Conservation (phyloP, 371 early-diverging fungal genomes). For the Mucor ambiguus region DNA sequence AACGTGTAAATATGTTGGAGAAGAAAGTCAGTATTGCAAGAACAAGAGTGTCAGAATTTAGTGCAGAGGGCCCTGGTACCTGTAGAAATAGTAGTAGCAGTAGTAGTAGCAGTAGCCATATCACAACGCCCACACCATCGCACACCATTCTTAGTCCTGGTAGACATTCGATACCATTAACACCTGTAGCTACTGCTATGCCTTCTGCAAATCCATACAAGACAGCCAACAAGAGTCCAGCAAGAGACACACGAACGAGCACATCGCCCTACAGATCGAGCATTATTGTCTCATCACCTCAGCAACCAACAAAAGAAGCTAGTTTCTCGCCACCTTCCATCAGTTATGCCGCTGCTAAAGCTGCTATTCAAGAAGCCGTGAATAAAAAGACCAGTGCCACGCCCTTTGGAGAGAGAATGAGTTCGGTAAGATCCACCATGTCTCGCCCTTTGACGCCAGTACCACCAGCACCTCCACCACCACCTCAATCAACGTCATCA, state of each 20-base stretch:
- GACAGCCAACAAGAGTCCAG: background rate
- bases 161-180: background rate
- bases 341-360: background rate
- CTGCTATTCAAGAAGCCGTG: background rate
- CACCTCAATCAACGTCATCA: background rate
- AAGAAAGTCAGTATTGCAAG: background rate
- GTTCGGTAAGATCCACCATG: background rate
- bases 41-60: background rate
- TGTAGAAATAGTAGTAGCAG: background rate
- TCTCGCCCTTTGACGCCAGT: background rate
- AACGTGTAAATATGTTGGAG: background rate
- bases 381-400: background rate
- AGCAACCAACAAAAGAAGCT: background rate
- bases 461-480: conserved; percentile 7
- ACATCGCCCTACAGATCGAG: background rate
- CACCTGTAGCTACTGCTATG: background rate
- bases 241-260: background rate
- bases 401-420: background rate
- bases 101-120: background rate
- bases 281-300: background rate
- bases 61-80: background rate
- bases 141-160: background rate
- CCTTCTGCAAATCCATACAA: background rate
- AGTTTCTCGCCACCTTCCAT: background rate
- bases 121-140: conserved; percentile 2